phyloP scores from a whole-genome alignment of 345 rosid species.

The Diplotaxis tenuifolia region DNA sequence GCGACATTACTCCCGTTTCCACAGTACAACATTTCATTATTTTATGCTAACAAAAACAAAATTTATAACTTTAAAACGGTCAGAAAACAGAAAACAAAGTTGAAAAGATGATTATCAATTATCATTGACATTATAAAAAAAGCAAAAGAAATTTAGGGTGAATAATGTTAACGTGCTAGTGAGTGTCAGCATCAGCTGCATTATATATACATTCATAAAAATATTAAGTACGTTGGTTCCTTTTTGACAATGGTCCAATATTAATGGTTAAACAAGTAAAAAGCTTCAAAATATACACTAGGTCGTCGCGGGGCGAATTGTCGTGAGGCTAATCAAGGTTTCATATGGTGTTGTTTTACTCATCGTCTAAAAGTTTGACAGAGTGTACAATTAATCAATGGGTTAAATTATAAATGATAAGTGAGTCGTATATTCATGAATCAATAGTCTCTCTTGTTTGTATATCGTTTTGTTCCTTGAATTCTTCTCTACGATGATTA shows the following conservation, averaged over 20 bases:
- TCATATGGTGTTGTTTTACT: slow-evolving; percentile 36
- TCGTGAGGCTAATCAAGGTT: slow-evolving; percentile 54
- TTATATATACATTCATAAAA: slow-evolving; percentile 19
- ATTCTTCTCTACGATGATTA: slow-evolving; percentile 43
- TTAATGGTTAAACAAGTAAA: slow-evolving; percentile 33
- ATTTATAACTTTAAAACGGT: neutral
- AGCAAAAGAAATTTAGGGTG: slow-evolving; percentile 16
- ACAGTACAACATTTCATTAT: slow-evolving; percentile 27
- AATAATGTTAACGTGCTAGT: slow-evolving; percentile 44
- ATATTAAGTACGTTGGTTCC: slow-evolving; percentile 30
- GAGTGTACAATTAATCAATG: slow-evolving; percentile 34
- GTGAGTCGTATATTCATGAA: slow-evolving; percentile 12
- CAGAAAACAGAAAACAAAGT: slow-evolving; percentile 32
- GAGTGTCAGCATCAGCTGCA: slow-evolving; percentile 52
- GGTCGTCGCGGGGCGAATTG: slow-evolving; percentile 52
- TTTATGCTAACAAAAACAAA: slow-evolving; percentile 36
- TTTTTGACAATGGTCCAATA: slow-evolving; percentile 36
- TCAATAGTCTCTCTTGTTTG: slow-evolving; percentile 22
- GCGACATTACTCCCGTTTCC: slow-evolving; percentile 34
- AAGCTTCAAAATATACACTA: slow-evolving; percentile 27
- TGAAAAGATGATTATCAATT: slow-evolving; percentile 22
- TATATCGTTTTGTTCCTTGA: slow-evolving; percentile 37
- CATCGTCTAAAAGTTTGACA: slow-evolving; percentile 38
- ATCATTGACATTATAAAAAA: slow-evolving; percentile 8
- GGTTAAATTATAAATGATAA: slow-evolving; percentile 21